Evolutionary conservation across 2,329 filamentous ascomycete genomes (phyloP).

Genomic region (Purpureocillium takamizusanense): DNA sequence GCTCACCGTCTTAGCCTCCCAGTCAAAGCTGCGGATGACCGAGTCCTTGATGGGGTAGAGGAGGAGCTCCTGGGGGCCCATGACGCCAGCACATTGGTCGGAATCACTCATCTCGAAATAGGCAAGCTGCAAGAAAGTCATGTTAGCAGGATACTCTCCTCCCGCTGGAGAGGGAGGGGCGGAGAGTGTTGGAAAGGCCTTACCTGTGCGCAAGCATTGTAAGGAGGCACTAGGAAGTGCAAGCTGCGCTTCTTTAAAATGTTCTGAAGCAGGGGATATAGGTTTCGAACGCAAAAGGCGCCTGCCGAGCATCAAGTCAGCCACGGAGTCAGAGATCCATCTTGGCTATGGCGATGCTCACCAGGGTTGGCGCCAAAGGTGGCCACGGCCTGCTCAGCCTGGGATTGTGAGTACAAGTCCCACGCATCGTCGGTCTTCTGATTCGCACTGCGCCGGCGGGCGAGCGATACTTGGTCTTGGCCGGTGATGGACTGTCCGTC

Average conservation of each 20-base stretch:
- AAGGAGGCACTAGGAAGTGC: constrained; percentile 76
- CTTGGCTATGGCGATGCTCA: constrained; percentile 24
- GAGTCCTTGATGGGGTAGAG: constrained; percentile 76
- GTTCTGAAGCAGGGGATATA: constrained; percentile 69
- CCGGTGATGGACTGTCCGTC: constrained; percentile 75
- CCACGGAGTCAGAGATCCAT: neutral
- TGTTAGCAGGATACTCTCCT: neutral
- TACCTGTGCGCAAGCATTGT: constrained; percentile 81
- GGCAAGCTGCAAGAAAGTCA: constrained; percentile 42
- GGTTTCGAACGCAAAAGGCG: constrained; percentile 59
- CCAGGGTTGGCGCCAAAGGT: constrained; percentile 75
- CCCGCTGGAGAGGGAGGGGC: too few species aligned
- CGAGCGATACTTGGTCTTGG: constrained; percentile 60
- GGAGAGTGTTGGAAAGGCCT: constrained; percentile 15
- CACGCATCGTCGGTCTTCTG: constrained; percentile 71
- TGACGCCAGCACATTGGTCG: constrained; percentile 65
- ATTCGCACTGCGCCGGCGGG: constrained; percentile 56
- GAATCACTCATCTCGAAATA: constrained; percentile 64
- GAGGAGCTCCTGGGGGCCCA: constrained; percentile 76
- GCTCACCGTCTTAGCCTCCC: constrained; percentile 56
- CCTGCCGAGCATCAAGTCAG: constrained; percentile 35
- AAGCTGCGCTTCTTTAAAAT: constrained; percentile 61
- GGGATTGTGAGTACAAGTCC: constrained; percentile 73
- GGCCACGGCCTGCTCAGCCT: constrained; percentile 70
- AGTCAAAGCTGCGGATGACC: constrained; percentile 59